Evolutionary conservation across 805 yeast genomes (phyloP), one percentile per base, ranked within the genome.

Genomic region (Barnettozyma salicaria): DNA sequence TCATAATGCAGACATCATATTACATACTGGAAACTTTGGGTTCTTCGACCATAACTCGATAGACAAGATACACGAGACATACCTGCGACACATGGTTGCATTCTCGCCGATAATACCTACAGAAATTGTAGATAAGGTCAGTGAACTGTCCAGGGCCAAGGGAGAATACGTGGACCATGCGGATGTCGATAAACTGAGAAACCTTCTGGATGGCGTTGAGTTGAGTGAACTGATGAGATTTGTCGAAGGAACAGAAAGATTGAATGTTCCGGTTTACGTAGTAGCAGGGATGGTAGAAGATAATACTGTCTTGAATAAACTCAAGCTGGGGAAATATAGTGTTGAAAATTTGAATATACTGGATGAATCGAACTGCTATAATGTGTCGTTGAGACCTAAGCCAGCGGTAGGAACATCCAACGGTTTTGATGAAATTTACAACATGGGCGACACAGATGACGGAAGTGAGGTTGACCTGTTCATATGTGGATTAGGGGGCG

Each of bases 1-100:
- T 32, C 64, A 70, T 43, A 41, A 58, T 1, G 83, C 82, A 4
- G 67, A 69, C 27, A 48, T 72, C 17, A 68, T 81, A 19, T 64
- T 81, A 11, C 88, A 81, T 51, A 77, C 86, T 4, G 89, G 90
- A n/a, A 79, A 77, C 42, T 82, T 81, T 61, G 94, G 94, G 10
- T 80, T 83, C 53, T 75, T 82, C 60, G 83, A 81, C 49, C 60
- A 60, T 24, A 71, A 68, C 13, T 72, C 82, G 29, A 66, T 80
- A 6, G 61, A 57, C 17, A 61, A 64, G 49, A 78, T 75, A 39
- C 72, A 71, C 53, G 79, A 70, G 50, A 74, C 68, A 34, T 78
- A 74, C 49, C 58, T 75, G 30, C 70, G 83, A 44, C 83, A 78
- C 48, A 72, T 81, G 22, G 81, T 80, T 10, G 80, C 79, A 40